phyloP scores from a whole-genome alignment of 768 basidiomycete species.

The Scleroderma bovista region DNA sequence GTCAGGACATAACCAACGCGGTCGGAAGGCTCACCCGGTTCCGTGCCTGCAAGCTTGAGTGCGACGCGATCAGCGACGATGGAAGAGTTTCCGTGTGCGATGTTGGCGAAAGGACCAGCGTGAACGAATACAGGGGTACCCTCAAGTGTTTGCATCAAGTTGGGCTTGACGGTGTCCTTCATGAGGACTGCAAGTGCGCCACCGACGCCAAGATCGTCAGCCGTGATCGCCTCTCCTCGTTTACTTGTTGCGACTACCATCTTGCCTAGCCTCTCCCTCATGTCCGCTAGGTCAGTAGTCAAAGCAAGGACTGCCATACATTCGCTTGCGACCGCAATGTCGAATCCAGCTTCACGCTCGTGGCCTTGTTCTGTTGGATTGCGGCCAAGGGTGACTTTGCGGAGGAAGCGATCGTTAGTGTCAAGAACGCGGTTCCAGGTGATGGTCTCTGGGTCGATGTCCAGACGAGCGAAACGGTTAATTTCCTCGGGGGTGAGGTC shows the following conservation, averaged over 20 bases:
- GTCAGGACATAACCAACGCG: constrained; percentile 94
- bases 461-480: constrained; percentile 83
- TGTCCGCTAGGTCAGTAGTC: constrained; percentile 82
- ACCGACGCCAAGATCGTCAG: constrained; percentile 92
- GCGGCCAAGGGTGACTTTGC: constrained; percentile 91
- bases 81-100: constrained; percentile 97
- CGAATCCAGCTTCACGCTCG: constrained; percentile 87
- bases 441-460: constrained; percentile 85
- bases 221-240: constrained; percentile 86
- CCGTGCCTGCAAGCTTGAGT: constrained; percentile 93
- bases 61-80: constrained; percentile 97
- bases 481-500: constrained; percentile 92
- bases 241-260: constrained; percentile 98
- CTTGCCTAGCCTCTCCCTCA: constrained; percentile 85
- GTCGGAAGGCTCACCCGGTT: constrained; percentile 78
- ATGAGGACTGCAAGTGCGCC: constrained; percentile 95
- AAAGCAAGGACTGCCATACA: constrained; percentile 97
- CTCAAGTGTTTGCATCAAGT: constrained; percentile 97
- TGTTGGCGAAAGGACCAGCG: constrained; percentile 98
- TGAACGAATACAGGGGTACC: constrained; percentile 99
- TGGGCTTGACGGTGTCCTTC: constrained; percentile 99
- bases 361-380: constrained; percentile 85
- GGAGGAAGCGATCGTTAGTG: constrained; percentile 94
- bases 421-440: constrained; percentile 98
- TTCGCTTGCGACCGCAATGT: constrained; percentile 96